phyloP scores from a whole-genome alignment of 352 stramenopile genomes.

The Globisporangium paroecandrum region DNA sequence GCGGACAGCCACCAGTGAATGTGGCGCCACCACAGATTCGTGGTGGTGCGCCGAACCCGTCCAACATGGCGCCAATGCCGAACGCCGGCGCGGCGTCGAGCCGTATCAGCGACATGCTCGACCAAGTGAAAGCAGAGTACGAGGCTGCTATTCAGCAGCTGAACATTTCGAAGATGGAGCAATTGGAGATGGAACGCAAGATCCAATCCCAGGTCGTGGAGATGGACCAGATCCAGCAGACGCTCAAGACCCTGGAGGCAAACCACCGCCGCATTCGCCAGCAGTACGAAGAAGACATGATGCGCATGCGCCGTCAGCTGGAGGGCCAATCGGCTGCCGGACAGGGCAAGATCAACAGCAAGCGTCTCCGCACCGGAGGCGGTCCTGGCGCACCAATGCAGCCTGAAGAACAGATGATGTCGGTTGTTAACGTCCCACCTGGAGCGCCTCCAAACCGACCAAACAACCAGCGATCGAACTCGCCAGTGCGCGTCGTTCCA shows the following conservation, averaged over 20 bases:
- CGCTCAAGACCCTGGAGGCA: constrained; percentile 76
- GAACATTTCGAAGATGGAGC: constrained; percentile 86
- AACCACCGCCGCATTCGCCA: constrained; percentile 81
- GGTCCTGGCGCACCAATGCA: constrained; percentile 33
- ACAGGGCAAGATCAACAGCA: constrained; percentile 43
- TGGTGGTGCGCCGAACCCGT: constrained; percentile 41
- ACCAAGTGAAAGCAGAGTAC: constrained; percentile 83
- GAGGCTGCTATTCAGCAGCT: constrained; percentile 81
- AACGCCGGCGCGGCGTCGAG: constrained; percentile 42
- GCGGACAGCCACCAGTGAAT: constrained; percentile 58
- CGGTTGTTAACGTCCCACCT: constrained; percentile 39
- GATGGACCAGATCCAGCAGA: constrained; percentile 89
- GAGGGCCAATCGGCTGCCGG: constrained; percentile 41
- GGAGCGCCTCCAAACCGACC: constrained; percentile 49
- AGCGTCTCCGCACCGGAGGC: constrained; percentile 49
- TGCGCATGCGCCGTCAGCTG: constrained; percentile 79
- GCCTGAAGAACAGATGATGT: constrained; percentile 62
- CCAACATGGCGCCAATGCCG: constrained; percentile 41
- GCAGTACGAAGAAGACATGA: constrained; percentile 84
- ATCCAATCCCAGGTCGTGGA: constrained; percentile 83
- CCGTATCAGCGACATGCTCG: constrained; percentile 77
- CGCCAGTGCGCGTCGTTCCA: constrained; percentile 60
- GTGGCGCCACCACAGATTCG: constrained; percentile 59
- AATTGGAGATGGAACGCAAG: constrained; percentile 87
- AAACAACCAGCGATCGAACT: constrained; percentile 37